A percentile compares a stretch with the other conserved stretches of the same genome.
These are phyloP conservation scores for Xerocomus amazonicus DNA, from an alignment of 1,284 basidiomycete genomes.

Conservation along the genomic window DNA sequence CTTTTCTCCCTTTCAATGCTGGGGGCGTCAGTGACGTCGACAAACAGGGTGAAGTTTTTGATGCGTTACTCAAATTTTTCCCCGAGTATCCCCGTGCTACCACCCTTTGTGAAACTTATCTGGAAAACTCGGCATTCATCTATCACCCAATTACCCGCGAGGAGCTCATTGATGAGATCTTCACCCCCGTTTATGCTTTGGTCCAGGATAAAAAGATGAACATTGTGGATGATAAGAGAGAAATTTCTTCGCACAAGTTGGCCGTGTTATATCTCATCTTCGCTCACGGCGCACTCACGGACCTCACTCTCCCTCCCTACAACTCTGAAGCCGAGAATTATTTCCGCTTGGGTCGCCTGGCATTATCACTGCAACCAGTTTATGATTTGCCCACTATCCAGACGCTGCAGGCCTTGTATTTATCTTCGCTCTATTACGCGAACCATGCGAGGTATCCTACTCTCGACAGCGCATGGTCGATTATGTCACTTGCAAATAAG, in stretches of 20 bases:
- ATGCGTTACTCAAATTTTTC: constrained; percentile 44
- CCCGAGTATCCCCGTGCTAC: constrained; percentile 57
- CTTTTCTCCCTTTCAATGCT: constrained; percentile 44
- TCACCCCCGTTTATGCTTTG: constrained; percentile 56
- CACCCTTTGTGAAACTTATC: constrained; percentile 63
- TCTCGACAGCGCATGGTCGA: constrained; percentile 50
- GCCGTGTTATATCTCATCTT: constrained; percentile 58
- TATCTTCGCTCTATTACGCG: constrained; percentile 55
- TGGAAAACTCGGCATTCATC: constrained; percentile 60
- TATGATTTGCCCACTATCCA: constrained; percentile 61
- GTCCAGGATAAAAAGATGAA: constrained; percentile 41
- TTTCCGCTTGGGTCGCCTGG: constrained; percentile 54
- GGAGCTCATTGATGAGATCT: constrained; percentile 61
- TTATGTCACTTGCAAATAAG: constrained; percentile 50
- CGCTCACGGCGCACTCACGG: constrained; percentile 57
- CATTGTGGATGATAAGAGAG: constrained; percentile 22
- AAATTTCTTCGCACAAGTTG: constrained; percentile 50
- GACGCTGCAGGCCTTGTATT: constrained; percentile 55
- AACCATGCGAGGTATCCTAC: constrained; percentile 51
- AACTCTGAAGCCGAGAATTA: constrained; percentile 58
- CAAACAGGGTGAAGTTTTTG: constrained; percentile 35
- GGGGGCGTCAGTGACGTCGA: constrained; percentile 33
- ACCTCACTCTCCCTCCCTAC: constrained; percentile 58
- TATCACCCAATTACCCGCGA: constrained; percentile 60
- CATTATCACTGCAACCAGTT: constrained; percentile 54